Percentiles rank a stretch among this genome's conserved stretches.
These are phyloP conservation scores for Teunomyces cretensis DNA, from an alignment of 805 yeast genomes.

Conservation along the genomic window DNA sequence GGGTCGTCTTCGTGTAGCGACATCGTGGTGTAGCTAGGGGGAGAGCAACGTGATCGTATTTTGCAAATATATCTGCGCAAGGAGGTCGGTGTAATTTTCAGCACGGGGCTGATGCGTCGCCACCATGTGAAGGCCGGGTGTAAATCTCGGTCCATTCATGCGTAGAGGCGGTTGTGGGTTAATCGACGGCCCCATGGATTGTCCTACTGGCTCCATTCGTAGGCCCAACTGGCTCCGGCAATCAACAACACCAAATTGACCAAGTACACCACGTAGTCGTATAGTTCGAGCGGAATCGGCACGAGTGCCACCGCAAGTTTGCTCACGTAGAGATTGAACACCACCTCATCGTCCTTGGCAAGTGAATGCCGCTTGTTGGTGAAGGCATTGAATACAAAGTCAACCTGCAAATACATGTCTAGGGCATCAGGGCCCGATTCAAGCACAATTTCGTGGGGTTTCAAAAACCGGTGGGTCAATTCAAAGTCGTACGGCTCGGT, in stretches of 20 bases:
- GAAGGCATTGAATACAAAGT: conserved; percentile 20
- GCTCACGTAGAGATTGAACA: conserved; percentile 26
- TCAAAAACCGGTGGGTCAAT: conserved; percentile 22
- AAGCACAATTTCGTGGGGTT: conserved; percentile 10
- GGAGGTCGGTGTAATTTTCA: background rate
- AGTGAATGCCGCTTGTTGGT: conserved; percentile 14
- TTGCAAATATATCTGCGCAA: background rate
- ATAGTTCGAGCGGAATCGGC: conserved; percentile 36
- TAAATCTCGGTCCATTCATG: too few species aligned
- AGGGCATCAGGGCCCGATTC: background rate
- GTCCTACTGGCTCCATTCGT: background rate
- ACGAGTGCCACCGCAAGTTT: conserved; percentile 24
- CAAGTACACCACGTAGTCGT: conserved; percentile 25
- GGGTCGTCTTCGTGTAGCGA: conserved; percentile 49
- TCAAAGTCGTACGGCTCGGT: conserved; percentile 25
- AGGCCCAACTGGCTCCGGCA: background rate
- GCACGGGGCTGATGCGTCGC: background rate
- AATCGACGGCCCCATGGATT: background rate
- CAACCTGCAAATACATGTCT: conserved; percentile 21
- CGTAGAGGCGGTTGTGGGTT: too few species aligned
- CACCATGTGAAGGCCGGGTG: background rate
- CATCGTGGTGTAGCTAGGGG: conserved; percentile 15
- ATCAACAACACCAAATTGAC: conserved; percentile 18
- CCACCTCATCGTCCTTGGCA: conserved; percentile 11
- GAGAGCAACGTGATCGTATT: background rate